phyloP scores from a whole-genome alignment of 805 yeast genomes.

The Pichia membranifaciens region DNA sequence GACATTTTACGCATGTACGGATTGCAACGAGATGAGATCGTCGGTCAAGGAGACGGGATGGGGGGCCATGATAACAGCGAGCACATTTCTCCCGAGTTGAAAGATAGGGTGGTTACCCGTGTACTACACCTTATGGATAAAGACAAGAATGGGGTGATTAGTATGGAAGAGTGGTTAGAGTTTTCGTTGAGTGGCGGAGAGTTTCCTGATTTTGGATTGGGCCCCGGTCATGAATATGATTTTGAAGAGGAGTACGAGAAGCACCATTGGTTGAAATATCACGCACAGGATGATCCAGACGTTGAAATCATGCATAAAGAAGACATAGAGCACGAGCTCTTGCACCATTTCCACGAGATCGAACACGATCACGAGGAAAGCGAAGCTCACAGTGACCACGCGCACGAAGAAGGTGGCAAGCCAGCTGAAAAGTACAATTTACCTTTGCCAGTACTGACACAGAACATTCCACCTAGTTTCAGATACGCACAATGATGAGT shows the following conservation, averaged over 20 bases:
- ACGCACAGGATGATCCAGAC: constrained; percentile 74
- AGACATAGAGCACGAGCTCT: constrained; percentile 80
- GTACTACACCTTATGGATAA: constrained; percentile 60
- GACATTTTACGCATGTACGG: constrained; percentile 86
- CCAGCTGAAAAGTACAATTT: constrained; percentile 5
- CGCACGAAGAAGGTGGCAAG: constrained; percentile 4
- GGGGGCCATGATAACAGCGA: constrained; percentile 70
- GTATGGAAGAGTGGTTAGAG: constrained; percentile 62
- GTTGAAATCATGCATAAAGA: constrained; percentile 76
- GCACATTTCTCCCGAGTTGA: constrained; percentile 48
- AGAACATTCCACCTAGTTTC: constrained; percentile 14
- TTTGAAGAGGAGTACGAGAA: constrained; percentile 91
- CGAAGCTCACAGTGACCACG: constrained; percentile 15
- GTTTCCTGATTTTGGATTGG: constrained; percentile 88
- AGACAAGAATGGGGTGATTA: constrained; percentile 58
- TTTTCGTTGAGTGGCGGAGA: constrained; percentile 59
- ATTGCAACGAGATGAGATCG: constrained; percentile 57
- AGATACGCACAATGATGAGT: background rate
- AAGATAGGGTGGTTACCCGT: constrained; percentile 47
- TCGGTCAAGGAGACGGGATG: constrained; percentile 88
- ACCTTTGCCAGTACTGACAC: constrained; percentile 12
- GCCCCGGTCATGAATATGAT: constrained; percentile 83
- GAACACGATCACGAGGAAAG: constrained; percentile 32
- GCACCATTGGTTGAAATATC: constrained; percentile 88
- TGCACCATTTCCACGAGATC: constrained; percentile 82